phyloP scores from a whole-genome alignment of 2,329 filamentous ascomycete species.

The Colletotrichum sidae region DNA sequence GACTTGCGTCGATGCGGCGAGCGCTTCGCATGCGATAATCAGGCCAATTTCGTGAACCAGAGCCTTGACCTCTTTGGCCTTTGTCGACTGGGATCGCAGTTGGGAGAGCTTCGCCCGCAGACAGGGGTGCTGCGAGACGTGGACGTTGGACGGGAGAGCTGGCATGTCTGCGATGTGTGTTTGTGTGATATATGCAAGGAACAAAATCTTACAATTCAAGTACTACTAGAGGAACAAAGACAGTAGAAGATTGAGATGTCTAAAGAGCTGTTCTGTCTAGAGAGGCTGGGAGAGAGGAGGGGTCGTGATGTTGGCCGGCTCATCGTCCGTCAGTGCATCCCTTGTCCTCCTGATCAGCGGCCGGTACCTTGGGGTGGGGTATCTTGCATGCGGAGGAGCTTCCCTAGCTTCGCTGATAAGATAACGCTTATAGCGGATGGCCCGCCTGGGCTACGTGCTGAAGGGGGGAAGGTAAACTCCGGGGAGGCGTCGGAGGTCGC shows the following conservation, averaged over 20 bases:
- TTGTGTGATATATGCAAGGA: not conserved
- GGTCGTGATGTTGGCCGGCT: slow-evolving; percentile 17
- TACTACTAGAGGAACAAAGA: not conserved
- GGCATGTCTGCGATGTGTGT: slow-evolving; percentile 48
- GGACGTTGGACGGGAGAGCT: slow-evolving; percentile 69
- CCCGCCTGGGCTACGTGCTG: slow-evolving; percentile 1
- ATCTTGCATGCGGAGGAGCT: slow-evolving; percentile 32
- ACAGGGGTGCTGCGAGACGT: slow-evolving; percentile 88
- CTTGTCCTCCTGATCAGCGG: slow-evolving; percentile 37
- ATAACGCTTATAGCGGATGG: slow-evolving; percentile 9
- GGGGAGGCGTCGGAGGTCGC: slow-evolving; percentile 34
- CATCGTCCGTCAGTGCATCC: slow-evolving; percentile 22
- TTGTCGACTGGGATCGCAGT: slow-evolving; percentile 79
- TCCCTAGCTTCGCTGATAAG: slow-evolving; percentile 30
- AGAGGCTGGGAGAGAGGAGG: slow-evolving; percentile 28
- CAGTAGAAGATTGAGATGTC: slow-evolving; percentile 18
- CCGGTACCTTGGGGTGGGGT: slow-evolving; percentile 33
- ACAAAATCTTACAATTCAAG: not conserved
- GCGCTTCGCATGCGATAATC: slow-evolving; percentile 85
- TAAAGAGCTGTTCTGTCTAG: not conserved
- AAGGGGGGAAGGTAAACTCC: slow-evolving; percentile 17
- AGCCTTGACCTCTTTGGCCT: slow-evolving; percentile 80
- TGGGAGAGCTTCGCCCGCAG: slow-evolving; percentile 89
- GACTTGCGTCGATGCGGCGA: slow-evolving; percentile 71
- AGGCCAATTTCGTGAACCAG: slow-evolving; percentile 89